These are phyloP conservation scores for Fusarium sp. DNA, from an alignment of 2,329 filamentous ascomycete genomes.

Conservation along the genomic window DNA sequence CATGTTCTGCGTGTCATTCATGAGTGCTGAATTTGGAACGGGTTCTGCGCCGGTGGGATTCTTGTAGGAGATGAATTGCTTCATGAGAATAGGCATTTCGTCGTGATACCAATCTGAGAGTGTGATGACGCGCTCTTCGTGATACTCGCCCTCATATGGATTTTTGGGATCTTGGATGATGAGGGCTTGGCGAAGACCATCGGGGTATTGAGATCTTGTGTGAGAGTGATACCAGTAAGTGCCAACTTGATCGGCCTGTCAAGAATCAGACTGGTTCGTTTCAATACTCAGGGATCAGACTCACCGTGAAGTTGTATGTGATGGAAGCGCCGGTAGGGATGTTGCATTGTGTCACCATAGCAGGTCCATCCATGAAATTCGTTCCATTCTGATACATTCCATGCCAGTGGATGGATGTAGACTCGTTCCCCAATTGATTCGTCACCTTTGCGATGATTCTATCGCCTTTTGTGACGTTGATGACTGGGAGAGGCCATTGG, in stretches of 20 bases:
- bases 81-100: not conserved
- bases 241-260: not conserved
- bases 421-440: not conserved
- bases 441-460: not conserved
- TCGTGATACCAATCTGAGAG: not conserved
- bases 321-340: not conserved
- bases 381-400: not conserved
- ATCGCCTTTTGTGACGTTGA: not conserved
- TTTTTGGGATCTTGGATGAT: not conserved
- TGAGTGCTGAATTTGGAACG: not conserved
- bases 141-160: not conserved
- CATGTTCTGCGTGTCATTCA: not conserved
- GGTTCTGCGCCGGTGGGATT: not conserved
- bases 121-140: not conserved
- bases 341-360: not conserved
- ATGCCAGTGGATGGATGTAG: not conserved
- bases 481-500: not conserved
- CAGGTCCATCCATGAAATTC: not conserved
- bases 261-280: accelerated
- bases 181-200: not conserved
- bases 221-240: not conserved
- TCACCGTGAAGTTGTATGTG: not conserved
- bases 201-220: not conserved
- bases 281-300: accelerated
- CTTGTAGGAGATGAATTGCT: not conserved